phyloP scores from a whole-genome alignment of 345 rosid species.

The Syzygium oleosum region DNA sequence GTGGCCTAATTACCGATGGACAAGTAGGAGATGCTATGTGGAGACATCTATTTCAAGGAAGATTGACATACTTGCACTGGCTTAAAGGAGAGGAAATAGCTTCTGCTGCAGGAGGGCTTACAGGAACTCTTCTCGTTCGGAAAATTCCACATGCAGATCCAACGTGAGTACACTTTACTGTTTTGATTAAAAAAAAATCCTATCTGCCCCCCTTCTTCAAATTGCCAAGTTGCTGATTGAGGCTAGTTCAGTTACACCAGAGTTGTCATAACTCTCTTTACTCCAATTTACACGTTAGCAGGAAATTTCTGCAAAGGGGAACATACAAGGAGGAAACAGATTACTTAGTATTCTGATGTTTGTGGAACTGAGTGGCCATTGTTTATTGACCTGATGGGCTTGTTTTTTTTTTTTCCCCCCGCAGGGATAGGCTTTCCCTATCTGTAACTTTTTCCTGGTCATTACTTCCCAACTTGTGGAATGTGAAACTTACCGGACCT shows the following conservation, averaged over 20 bases:
- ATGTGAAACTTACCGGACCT: background rate
- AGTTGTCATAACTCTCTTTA: background rate
- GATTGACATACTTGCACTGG: slow-evolving; percentile 64
- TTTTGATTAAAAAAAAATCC: background rate
- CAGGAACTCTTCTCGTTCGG: slow-evolving; percentile 83
- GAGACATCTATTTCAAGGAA: slow-evolving; percentile 71
- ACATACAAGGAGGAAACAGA: background rate
- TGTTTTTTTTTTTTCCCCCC: fast-evolving
- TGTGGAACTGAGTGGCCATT: background rate
- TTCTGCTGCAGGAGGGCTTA: slow-evolving; percentile 46
- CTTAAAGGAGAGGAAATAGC: slow-evolving; percentile 66
- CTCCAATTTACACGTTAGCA: background rate
- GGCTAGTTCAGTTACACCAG: background rate
- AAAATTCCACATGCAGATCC: slow-evolving; percentile 63
- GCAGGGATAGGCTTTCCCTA: background rate
- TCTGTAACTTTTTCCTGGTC: background rate
- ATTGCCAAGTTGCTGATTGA: background rate
- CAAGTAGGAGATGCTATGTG: slow-evolving; percentile 40
- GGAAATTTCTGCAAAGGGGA: background rate
- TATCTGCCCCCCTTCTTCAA: background rate
- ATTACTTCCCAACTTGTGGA: background rate
- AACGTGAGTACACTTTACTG: slow-evolving; percentile 28
- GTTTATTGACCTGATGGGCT: background rate
- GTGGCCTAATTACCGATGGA: slow-evolving; percentile 41
- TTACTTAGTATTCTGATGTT: background rate